Evolutionary conservation across 208 protist genomes (phyloP).

Genomic region (Acanthamoeba triangularis): DNA sequence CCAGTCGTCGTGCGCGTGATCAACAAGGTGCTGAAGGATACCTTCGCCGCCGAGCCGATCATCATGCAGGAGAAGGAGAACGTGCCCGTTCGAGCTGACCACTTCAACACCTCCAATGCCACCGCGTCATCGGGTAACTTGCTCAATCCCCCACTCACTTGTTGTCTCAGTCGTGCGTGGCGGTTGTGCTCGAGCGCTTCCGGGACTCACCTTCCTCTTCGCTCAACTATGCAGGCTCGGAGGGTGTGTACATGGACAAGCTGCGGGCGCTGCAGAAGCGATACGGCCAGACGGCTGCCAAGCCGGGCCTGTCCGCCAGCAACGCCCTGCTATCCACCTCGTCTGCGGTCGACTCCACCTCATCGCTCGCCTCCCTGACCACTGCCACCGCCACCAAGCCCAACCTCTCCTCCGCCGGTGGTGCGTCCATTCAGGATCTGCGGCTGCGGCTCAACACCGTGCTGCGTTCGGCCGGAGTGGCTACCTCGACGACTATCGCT

Average conservation of each 20-base stretch:
- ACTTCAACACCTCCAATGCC: background rate
- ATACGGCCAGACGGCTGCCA: slow-evolving; percentile 22
- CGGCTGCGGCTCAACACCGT: slow-evolving; percentile 39
- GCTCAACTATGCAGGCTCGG: background rate
- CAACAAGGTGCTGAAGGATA: slow-evolving; percentile 46
- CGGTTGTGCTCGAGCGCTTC: background rate
- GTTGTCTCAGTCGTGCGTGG: too few species aligned
- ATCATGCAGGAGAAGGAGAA: slow-evolving; percentile 53
- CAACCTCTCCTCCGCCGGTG: background rate
- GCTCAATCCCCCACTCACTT: too few species aligned
- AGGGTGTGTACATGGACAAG: slow-evolving; percentile 72
- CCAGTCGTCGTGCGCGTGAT: slow-evolving; percentile 12
- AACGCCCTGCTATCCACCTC: background rate
- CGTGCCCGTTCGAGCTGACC: background rate
- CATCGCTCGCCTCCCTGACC: background rate
- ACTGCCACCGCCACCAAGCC: background rate
- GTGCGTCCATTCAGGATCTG: slow-evolving; percentile 48
- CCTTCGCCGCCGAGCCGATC: background rate
- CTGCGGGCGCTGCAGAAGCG: slow-evolving; percentile 57
- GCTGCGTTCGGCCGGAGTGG: background rate
- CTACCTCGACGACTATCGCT: background rate
- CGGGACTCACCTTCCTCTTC: background rate
- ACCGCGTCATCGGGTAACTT: background rate
- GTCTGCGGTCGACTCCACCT: background rate
- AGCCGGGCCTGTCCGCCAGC: background rate